Evolutionary conservation across 805 yeast genomes (phyloP).

Genomic region (Kazachstania psychrophila): DNA sequence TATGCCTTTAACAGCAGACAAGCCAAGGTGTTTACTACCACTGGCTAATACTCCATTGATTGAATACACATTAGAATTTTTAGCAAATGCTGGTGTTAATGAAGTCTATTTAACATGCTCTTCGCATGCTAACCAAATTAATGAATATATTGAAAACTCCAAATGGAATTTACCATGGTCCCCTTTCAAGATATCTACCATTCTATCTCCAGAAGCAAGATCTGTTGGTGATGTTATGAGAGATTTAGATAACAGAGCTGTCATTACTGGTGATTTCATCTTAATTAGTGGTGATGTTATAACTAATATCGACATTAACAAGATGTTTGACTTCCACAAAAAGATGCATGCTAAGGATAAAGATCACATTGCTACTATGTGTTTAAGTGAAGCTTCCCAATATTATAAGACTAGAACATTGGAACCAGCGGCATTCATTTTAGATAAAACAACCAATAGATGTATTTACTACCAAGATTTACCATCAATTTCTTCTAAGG

Average conservation of each 20-base stretch:
- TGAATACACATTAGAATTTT: conserved; percentile 89
- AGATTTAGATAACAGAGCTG: conserved; percentile 83
- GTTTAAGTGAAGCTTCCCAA: conserved; percentile 75
- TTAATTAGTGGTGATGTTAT: conserved; percentile 91
- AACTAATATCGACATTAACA: conserved; percentile 76
- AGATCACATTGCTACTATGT: conserved; percentile 93
- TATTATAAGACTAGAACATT: conserved; percentile 76
- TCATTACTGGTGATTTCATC: conserved; percentile 82
- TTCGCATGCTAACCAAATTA: conserved; percentile 82
- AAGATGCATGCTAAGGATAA: conserved; percentile 64
- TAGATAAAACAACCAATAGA: conserved; percentile 63
- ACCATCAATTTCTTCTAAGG: conserved; percentile 42
- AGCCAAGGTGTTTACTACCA: conserved; percentile 87
- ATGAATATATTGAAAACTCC: conserved; percentile 64
- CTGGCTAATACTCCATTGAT: conserved; percentile 88
- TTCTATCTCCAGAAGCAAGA: conserved; percentile 76
- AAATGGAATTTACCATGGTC: conserved; percentile 63
- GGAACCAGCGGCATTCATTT: conserved; percentile 76
- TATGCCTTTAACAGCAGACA: conserved; percentile 79
- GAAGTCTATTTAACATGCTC: conserved; percentile 89
- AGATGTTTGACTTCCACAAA: conserved; percentile 65
- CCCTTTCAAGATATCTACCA: conserved; percentile 72
- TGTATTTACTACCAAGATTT: conserved; percentile 80
- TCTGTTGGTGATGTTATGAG: conserved; percentile 97
- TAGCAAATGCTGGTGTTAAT: conserved; percentile 81